Conservation (phyloP, 768 basidiomycete genomes). For the Termitomyces sp. region DNA sequence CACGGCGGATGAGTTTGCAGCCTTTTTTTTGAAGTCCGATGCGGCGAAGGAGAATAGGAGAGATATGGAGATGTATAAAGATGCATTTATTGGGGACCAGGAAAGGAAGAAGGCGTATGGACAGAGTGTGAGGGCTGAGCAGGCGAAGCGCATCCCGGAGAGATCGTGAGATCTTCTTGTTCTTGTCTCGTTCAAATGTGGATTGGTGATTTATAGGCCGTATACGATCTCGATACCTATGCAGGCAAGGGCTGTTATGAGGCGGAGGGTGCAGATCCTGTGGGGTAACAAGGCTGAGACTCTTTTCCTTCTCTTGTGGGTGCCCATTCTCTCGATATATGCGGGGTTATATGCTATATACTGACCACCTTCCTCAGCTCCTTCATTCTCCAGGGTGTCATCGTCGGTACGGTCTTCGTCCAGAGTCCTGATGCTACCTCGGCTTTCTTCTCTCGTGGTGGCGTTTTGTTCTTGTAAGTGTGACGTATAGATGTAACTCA, state of each 20-base stretch:
- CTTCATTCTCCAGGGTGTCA: slow-evolving; percentile 46
- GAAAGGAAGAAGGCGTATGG: slow-evolving; percentile 38
- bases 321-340: not conserved
- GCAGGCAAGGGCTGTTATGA: slow-evolving; percentile 36
- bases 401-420: slow-evolving; percentile 66
- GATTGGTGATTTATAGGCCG: slow-evolving; percentile 19
- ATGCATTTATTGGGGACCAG: slow-evolving; percentile 38
- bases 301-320: slow-evolving; percentile 27
- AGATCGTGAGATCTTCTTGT: slow-evolving; percentile 18
- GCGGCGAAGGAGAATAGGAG: slow-evolving; percentile 31
- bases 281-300: slow-evolving; percentile 26
- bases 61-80: slow-evolving; percentile 47
- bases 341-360: not conserved
- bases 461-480: slow-evolving; percentile 71
- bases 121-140: slow-evolving; percentile 46
- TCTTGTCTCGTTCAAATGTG: not conserved
- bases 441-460: slow-evolving; percentile 73
- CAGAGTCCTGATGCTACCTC: slow-evolving; percentile 48
- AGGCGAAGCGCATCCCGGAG: slow-evolving; percentile 39
- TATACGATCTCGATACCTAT: slow-evolving; percentile 33
- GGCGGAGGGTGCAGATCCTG: slow-evolving; percentile 35
- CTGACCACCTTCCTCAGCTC: slow-evolving; percentile 28
- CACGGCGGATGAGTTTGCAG: slow-evolving; percentile 44
- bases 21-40: slow-evolving; percentile 28
- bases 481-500: not conserved